Evolutionary conservation across 2,329 filamentous ascomycete species (phyloP), one percentile per base, ranked within the genome.

Genomic region (Scedosporium minutisporum): DNA sequence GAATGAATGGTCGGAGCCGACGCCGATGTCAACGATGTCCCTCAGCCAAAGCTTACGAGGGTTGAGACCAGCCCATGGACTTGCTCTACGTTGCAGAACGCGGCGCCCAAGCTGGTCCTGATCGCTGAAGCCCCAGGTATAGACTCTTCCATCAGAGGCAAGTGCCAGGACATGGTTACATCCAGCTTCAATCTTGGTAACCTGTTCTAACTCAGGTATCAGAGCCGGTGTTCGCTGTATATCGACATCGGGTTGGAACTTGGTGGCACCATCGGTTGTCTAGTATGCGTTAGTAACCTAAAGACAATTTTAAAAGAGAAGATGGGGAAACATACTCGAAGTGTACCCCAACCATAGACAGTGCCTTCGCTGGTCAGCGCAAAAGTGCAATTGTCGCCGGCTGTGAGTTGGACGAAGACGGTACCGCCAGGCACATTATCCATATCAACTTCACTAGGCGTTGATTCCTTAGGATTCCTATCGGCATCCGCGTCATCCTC

Each of bases 121-220:
- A 66, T 88, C 82, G 61, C 83, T 82, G 62, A 79, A 80, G 60
- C 86, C 86, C 86, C 86, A 88, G 53, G 83, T 78, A 65, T 74
- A 83, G 58, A 84, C 80, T 65, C 76, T 76, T 62, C 84, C 82
- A 61, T 81, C 78, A 58, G 72, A 75, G 68, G 87, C 82, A 14
- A 89, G 78, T 1, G 87, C 86, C 6, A 89, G 77, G 6, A 84
- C 78, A 70, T 89, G 87, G 73, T 90, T 88, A 57, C 82, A 81
- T 63, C 87, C 87, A 58, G 81, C 82, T 14, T 80, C 80, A 53
- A 90, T 78, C 60, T 83, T 74, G 58, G 74, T 80, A 68, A 51
- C 46, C 46, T 21, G 5, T 23, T 51, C 46, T 6, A 51, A 23
- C 6, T 23, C 46, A 3, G 46, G 46, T 7, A 51, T 51, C 3